Percentiles rank a stretch among this genome's conserved stretches.
These are phyloP conservation scores for Cercophora sp. DNA, from an alignment of 495 filamentous ascomycete genomes.

Conservation along the genomic window DNA sequence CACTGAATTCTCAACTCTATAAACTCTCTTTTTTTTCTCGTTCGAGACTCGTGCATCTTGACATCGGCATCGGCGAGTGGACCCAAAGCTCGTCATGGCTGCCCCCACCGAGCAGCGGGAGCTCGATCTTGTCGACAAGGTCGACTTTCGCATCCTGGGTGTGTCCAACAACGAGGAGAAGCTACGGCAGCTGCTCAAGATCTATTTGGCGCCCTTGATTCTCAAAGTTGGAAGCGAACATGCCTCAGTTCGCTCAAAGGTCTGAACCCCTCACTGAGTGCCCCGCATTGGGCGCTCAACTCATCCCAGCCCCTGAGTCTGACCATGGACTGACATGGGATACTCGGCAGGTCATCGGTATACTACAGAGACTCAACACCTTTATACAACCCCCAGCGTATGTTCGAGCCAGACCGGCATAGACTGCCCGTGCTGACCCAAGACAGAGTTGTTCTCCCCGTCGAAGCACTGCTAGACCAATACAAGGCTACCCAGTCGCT, in stretches of 20 bases:
- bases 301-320: neutral
- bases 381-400: conserved; percentile 43
- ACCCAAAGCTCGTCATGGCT: conserved; percentile 21
- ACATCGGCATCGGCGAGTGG: too few relatives aligned
- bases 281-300: neutral
- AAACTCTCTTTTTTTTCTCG: neutral
- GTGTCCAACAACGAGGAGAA: conserved; percentile 74
- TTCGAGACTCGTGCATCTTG: neutral
- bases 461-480: conserved; percentile 76
- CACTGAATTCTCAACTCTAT: neutral
- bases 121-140: conserved; percentile 80
- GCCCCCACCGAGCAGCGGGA: conserved; percentile 61
- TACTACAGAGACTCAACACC: conserved; percentile 61
- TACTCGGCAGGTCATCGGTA: conserved; percentile 59
- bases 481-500: conserved; percentile 73
- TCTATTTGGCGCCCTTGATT: conserved; percentile 75
- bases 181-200: conserved; percentile 69
- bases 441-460: conserved; percentile 70
- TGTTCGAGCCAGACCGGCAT: conserved; percentile 15
- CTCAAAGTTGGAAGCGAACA: conserved; percentile 81
- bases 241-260: conserved; percentile 77
- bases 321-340: too few relatives aligned
- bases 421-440: conserved; percentile 48
- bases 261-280: conserved; percentile 24
- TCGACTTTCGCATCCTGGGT: conserved; percentile 85